These are phyloP conservation scores for Colletotrichum sp. DNA, from an alignment of 2,329 filamentous ascomycete species.

Conservation along the genomic window DNA sequence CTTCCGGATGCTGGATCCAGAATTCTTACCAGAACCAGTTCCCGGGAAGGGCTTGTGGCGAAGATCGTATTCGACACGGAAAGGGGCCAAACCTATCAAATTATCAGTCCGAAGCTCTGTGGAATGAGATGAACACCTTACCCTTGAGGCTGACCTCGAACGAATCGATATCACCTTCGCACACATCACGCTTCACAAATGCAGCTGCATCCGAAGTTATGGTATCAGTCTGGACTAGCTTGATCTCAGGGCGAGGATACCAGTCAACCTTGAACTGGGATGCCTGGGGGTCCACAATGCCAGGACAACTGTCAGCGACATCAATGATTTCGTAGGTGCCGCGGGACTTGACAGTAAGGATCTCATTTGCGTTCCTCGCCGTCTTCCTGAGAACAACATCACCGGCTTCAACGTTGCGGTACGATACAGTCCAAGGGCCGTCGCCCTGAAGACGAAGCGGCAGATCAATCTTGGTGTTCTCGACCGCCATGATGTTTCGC, in stretches of 20 bases:
- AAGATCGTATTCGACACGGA: conserved; percentile 34
- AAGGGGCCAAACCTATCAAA: conserved; percentile 75
- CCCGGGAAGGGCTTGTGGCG: conserved; percentile 34
- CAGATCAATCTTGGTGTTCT: conserved; percentile 74
- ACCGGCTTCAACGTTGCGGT: conserved; percentile 68
- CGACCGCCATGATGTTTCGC: conserved; percentile 75
- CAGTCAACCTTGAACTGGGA: conserved; percentile 82
- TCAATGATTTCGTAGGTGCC: conserved; percentile 83
- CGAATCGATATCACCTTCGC: conserved; percentile 91
- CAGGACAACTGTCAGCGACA: conserved; percentile 82
- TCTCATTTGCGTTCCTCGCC: conserved; percentile 67
- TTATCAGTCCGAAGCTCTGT: conserved; percentile 31
- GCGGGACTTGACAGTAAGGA: conserved; percentile 66
- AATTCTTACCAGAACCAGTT: neutral
- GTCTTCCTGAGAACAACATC: conserved; percentile 50
- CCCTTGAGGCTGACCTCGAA: conserved; percentile 83
- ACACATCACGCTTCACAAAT: conserved; percentile 81
- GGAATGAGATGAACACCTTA: conserved; percentile 38
- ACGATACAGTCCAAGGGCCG: conserved; percentile 81
- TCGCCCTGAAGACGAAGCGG: conserved; percentile 87
- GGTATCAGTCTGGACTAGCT: conserved; percentile 68
- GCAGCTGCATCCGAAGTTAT: conserved; percentile 55
- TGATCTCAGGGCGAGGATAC: conserved; percentile 80
- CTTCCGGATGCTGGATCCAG: conserved; percentile 43
- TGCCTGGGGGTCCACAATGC: conserved; percentile 75